These are phyloP conservation scores for Xylaria sp. DNA, from an alignment of 2,329 filamentous ascomycete species.

Conservation along the genomic window DNA sequence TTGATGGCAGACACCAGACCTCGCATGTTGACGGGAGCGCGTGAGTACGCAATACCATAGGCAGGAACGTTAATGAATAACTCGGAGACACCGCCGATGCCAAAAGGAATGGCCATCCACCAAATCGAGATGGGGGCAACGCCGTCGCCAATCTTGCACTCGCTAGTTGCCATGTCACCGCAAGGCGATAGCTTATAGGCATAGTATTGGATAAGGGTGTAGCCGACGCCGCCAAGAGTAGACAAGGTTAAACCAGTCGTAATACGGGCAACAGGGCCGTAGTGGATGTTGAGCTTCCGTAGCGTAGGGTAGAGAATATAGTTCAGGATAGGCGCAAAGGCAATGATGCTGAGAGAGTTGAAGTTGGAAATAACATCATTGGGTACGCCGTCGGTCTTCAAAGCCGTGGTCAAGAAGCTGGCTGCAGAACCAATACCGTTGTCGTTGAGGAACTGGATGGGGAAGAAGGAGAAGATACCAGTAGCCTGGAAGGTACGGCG, in stretches of 20 bases:
- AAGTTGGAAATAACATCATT: constrained; percentile 58
- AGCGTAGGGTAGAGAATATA: constrained; percentile 54
- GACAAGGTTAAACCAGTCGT: constrained; percentile 58
- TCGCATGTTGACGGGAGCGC: constrained; percentile 57
- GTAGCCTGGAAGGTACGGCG: constrained; percentile 63
- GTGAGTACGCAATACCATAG: constrained; percentile 58
- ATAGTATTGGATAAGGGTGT: constrained; percentile 49
- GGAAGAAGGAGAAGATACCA: constrained; percentile 63
- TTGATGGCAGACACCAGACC: constrained; percentile 57
- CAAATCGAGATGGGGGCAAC: constrained; percentile 57
- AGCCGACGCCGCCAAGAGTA: constrained; percentile 51
- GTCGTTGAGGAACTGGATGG: constrained; percentile 52
- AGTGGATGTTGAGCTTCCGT: constrained; percentile 48
- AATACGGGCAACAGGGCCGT: constrained; percentile 55
- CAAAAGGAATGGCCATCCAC: constrained; percentile 61
- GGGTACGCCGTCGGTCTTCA: constrained; percentile 55
- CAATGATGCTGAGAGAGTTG: constrained; percentile 56
- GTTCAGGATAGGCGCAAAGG: constrained; percentile 52
- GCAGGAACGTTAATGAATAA: constrained; percentile 59
- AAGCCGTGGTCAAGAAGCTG: constrained; percentile 54
- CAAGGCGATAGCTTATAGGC: constrained; percentile 51
- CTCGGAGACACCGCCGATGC: constrained; percentile 55
- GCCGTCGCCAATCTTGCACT: constrained; percentile 44
- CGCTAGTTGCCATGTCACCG: constrained; percentile 47
- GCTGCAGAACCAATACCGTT: constrained; percentile 57